Conservation (phyloP, 2,329 filamentous ascomycete species). For the Metarhizium sp. region DNA sequence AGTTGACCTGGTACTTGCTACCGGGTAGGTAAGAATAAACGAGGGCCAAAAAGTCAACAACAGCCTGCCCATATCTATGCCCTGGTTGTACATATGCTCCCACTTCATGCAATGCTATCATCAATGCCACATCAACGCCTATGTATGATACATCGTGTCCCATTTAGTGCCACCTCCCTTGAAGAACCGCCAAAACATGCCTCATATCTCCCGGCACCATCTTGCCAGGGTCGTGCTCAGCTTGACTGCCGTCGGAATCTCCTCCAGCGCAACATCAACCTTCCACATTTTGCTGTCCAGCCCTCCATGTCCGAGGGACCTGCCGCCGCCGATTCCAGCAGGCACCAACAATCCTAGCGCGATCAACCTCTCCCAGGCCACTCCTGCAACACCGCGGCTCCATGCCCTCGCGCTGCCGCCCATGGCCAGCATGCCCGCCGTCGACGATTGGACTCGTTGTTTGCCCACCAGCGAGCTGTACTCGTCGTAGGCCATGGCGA, state of each 20-base stretch:
- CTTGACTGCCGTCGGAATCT: constrained; percentile 58
- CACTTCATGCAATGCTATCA: too few relatives aligned
- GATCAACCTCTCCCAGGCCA: constrained; percentile 67
- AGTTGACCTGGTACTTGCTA: too few relatives aligned
- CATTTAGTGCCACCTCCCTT: too few relatives aligned
- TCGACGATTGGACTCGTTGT: constrained; percentile 63
- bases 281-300: constrained; percentile 61
- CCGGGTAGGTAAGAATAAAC: too few relatives aligned
- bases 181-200: neutral
- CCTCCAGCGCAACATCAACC: constrained; percentile 67
- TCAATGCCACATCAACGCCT: too few relatives aligned
- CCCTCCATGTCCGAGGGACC: constrained; percentile 37
- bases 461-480: constrained; percentile 67
- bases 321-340: constrained; percentile 46
- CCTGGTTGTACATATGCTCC: too few relatives aligned
- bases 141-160: too few relatives aligned
- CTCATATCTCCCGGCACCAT: constrained; percentile 68
- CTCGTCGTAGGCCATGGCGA: constrained; percentile 79
- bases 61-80: too few relatives aligned
- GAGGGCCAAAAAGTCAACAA: too few relatives aligned
- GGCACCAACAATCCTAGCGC: constrained; percentile 61
- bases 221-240: constrained; percentile 51
- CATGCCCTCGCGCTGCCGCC: constrained; percentile 60
- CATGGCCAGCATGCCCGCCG: constrained; percentile 55
- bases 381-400: constrained; percentile 62